Percentiles rank a stretch among this genome's conserved stretches.
Conservation (phyloP, 768 basidiomycete genomes). For the Serendipita sp. region DNA sequence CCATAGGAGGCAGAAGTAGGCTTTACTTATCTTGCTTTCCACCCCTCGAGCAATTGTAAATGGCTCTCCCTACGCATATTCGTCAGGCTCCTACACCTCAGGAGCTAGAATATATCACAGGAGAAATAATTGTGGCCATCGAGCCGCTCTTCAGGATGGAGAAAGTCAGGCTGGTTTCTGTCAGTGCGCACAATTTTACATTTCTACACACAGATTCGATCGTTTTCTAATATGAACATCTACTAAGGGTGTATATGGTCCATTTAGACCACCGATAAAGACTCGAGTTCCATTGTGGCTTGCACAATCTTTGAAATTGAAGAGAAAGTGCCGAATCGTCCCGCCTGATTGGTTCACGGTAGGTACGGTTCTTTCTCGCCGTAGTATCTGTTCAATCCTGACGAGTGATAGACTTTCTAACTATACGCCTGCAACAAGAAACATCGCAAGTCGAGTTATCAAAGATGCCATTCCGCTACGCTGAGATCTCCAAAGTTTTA, state of each 20-base stretch:
- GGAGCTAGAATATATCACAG: slow-evolving; percentile 80
- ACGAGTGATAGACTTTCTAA: slow-evolving; percentile 52
- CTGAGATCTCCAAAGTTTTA: slow-evolving; percentile 80
- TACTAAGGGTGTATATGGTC: slow-evolving; percentile 76
- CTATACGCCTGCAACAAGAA: slow-evolving; percentile 58
- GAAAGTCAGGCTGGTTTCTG: slow-evolving; percentile 80
- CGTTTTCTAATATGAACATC: slow-evolving; percentile 5
- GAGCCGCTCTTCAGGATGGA: slow-evolving; percentile 84
- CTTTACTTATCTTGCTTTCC: neutral
- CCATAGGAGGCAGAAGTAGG: too few species aligned
- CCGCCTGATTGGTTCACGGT: slow-evolving; percentile 79
- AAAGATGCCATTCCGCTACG: slow-evolving; percentile 68
- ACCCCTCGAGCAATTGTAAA: slow-evolving; percentile 16
- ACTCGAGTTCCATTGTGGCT: slow-evolving; percentile 90
- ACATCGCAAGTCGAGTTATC: slow-evolving; percentile 60
- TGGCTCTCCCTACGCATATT: slow-evolving; percentile 66
- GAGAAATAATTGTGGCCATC: slow-evolving; percentile 70
- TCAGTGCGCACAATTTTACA: slow-evolving; percentile 21
- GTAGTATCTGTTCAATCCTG: too few species aligned
- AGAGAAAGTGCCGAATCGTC: slow-evolving; percentile 88
- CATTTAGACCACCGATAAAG: slow-evolving; percentile 75
- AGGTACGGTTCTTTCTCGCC: slow-evolving; percentile 34
- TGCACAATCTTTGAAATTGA: slow-evolving; percentile 81
- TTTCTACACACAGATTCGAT: neutral
- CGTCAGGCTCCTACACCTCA: slow-evolving; percentile 60